phyloP scores from a whole-genome alignment of 2,329 filamentous ascomycete species.

The Ceratocystis eucalypticola region DNA sequence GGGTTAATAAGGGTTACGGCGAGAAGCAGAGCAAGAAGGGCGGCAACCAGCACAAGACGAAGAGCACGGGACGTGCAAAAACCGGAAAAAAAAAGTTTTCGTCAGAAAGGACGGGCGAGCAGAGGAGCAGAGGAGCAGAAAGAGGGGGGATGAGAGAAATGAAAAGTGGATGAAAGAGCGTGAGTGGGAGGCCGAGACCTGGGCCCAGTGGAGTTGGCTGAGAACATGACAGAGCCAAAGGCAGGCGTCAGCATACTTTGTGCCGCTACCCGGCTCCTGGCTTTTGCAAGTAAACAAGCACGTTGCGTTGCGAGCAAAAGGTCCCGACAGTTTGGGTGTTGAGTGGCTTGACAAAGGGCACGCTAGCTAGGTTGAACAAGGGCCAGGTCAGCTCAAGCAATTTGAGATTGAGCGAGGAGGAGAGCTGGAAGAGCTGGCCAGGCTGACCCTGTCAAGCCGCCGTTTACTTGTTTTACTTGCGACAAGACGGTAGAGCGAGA shows the following conservation, averaged over 20 bases:
- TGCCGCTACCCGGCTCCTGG: neutral
- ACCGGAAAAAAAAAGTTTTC: too few species aligned
- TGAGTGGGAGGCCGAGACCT: neutral
- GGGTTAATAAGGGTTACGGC: too few species aligned
- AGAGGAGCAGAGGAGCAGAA: too few species aligned
- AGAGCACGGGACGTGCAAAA: too few species aligned
- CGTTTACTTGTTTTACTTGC: too few species aligned
- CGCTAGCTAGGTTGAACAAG: neutral
- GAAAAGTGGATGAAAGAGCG: neutral
- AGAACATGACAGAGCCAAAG: neutral
- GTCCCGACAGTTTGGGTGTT: conserved; percentile 7
- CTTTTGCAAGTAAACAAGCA: neutral
- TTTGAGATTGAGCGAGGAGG: neutral
- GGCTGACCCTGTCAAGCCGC: too few species aligned
- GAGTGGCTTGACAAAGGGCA: neutral
- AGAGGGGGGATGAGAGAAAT: neutral
- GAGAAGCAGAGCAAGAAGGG: too few species aligned
- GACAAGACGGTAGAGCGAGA: too few species aligned
- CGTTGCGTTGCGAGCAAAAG: neutral
- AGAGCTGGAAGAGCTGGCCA: neutral
- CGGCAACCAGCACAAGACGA: too few species aligned
- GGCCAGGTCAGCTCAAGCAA: neutral
- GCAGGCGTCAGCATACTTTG: neutral
- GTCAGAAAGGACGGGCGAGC: too few species aligned
- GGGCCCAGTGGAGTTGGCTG: neutral